Percentiles rank a stretch among this genome's conserved stretches.
phyloP scores from a whole-genome alignment of 176 grass and related monocot species.

The Pontederia paniculata region DNA sequence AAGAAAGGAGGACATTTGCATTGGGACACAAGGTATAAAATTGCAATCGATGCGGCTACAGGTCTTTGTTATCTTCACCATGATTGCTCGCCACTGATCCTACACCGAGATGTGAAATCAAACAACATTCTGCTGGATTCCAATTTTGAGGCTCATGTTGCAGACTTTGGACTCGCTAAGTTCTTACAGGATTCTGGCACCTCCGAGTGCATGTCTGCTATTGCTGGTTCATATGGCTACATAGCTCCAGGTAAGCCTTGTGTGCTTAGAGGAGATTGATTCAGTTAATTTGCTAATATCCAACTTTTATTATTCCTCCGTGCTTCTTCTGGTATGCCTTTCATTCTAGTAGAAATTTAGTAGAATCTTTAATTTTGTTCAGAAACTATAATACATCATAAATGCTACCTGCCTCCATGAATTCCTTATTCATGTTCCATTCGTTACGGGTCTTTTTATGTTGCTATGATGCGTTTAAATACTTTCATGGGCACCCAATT shows the following conservation, averaged over 20 bases:
- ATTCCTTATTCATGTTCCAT: too few species aligned
- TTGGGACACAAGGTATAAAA: slow-evolving; percentile 85
- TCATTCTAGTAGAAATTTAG: too few species aligned
- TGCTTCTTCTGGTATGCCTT: too few species aligned
- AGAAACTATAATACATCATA: too few species aligned
- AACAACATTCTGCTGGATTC: slow-evolving; percentile 70
- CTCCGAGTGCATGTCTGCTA: slow-evolving; percentile 90
- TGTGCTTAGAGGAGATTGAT: neutral
- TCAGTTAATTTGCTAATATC: too few species aligned
- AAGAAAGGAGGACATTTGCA: slow-evolving; percentile 87
- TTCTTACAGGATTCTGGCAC: slow-evolving; percentile 10
- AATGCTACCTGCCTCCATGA: too few species aligned
- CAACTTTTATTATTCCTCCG: too few species aligned
- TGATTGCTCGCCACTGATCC: slow-evolving; percentile 72
- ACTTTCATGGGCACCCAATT: too few species aligned
- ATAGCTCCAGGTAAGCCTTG: slow-evolving; percentile 75
- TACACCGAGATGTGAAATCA: slow-evolving; percentile 88
- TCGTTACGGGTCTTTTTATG: too few species aligned
- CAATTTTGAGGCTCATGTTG: slow-evolving; percentile 15
- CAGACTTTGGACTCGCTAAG: slow-evolving; percentile 14
- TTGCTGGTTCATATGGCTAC: slow-evolving; percentile 94
- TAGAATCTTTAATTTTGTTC: too few species aligned
- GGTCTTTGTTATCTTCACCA: slow-evolving; percentile 94
- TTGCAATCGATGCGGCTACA: slow-evolving; percentile 82
- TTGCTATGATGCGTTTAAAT: too few species aligned